These are phyloP conservation scores for Cyclostephanos invisitatus DNA, from an alignment of 108 stramenopile species.

Conservation along the genomic window DNA sequence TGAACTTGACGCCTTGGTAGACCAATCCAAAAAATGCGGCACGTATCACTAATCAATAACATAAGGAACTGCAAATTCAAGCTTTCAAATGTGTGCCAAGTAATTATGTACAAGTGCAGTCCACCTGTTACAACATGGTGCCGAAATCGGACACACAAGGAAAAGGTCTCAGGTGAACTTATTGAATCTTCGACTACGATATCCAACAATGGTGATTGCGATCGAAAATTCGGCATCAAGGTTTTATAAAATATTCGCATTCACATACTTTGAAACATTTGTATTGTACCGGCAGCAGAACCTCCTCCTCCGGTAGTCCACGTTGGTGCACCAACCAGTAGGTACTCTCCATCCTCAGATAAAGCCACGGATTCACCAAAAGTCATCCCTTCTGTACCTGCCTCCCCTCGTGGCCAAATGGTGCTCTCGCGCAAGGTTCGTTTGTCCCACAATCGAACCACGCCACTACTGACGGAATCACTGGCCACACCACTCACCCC, in stretches of 20 bases:
- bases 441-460: slow-evolving; percentile 27
- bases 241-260: background rate
- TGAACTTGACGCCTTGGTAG: no score
- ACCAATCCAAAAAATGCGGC: no score
- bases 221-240: background rate
- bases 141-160: no score
- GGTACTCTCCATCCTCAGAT: slow-evolving; percentile 11
- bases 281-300: slow-evolving; percentile 15
- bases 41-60: no score
- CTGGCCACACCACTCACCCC: slow-evolving; percentile 16
- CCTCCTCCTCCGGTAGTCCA: slow-evolving; percentile 13
- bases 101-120: no score
- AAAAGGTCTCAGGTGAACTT: no score
- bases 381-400: background rate
- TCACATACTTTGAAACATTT: slow-evolving; percentile 20
- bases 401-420: slow-evolving; percentile 25
- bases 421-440: slow-evolving; percentile 12
- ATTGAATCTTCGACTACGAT: background rate
- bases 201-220: background rate
- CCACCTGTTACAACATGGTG: no score
- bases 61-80: no score
- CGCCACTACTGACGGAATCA: slow-evolving; percentile 11
- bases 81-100: no score
- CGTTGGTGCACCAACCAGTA: slow-evolving; percentile 35
- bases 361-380: slow-evolving; percentile 32